phyloP scores from a whole-genome alignment of 768 basidiomycete species.

The Auricularia auricula-judae region DNA sequence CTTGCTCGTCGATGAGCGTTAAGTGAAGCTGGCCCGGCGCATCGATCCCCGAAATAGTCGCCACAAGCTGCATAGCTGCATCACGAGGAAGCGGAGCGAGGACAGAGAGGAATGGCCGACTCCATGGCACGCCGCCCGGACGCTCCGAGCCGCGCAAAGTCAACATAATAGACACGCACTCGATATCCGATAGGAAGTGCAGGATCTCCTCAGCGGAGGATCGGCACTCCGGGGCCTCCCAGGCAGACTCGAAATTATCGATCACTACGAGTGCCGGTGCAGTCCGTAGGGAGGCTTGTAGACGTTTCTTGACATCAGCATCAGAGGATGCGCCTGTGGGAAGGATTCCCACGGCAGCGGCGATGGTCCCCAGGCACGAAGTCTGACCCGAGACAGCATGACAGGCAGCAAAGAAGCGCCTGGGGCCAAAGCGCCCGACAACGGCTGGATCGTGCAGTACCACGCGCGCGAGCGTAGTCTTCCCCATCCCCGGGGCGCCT shows the following conservation, averaged over 20 bases:
- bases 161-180: constrained; percentile 11
- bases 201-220: constrained; percentile 13
- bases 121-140: constrained; percentile 13
- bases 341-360: background rate
- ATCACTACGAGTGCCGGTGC: constrained; percentile 7
- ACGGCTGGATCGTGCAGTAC: background rate
- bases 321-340: background rate
- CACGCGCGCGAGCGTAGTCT: background rate
- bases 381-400: background rate
- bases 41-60: constrained; percentile 12
- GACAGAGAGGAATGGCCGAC: constrained; percentile 11
- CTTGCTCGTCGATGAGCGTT: constrained; percentile 10
- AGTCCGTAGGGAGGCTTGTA: background rate
- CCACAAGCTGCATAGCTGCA: constrained; percentile 12
- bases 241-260: constrained; percentile 16
- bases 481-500: background rate
- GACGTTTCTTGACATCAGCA: background rate
- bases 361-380: background rate
- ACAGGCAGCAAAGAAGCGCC: background rate
- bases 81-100: constrained; percentile 11
- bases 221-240: constrained; percentile 10
- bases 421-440: background rate
- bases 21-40: constrained; percentile 9
- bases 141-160: constrained; percentile 16
- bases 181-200: constrained; percentile 6